phyloP scores from a whole-genome alignment of 768 basidiomycete species.

The Auricularia cornea region DNA sequence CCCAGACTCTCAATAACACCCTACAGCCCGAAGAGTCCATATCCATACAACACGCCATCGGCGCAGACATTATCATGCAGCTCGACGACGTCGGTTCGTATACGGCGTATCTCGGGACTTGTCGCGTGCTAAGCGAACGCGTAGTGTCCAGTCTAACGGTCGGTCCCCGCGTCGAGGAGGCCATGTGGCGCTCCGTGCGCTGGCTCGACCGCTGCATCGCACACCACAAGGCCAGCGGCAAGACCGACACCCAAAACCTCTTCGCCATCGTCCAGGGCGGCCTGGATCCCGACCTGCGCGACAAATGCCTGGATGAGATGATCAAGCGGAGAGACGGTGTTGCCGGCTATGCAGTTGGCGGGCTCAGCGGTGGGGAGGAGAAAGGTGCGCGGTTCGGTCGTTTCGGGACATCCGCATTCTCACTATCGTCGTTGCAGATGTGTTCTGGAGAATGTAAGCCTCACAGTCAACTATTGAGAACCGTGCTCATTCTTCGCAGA shows the following conservation, averaged over 20 bases:
- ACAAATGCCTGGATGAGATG: slow-evolving; percentile 77
- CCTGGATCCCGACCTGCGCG: slow-evolving; percentile 59
- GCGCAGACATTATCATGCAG: slow-evolving; percentile 93
- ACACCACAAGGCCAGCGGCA: slow-evolving; percentile 62
- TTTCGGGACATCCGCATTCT: no score
- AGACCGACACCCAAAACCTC: slow-evolving; percentile 61
- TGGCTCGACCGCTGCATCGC: slow-evolving; percentile 88
- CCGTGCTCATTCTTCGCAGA: slow-evolving; percentile 23
- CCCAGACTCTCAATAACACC: not conserved
- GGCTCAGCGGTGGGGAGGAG: slow-evolving; percentile 80
- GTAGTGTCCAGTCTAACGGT: slow-evolving; percentile 72
- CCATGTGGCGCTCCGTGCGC: slow-evolving; percentile 79
- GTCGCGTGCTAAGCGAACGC: slow-evolving; percentile 11
- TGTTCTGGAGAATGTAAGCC: slow-evolving; percentile 77
- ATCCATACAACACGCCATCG: slow-evolving; percentile 81
- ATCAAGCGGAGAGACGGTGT: slow-evolving; percentile 62
- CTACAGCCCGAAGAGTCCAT: slow-evolving; percentile 84
- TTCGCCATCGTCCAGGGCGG: slow-evolving; percentile 93
- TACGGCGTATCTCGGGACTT: not conserved
- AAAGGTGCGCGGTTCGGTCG: slow-evolving; percentile 47
- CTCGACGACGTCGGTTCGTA: slow-evolving; percentile 79
- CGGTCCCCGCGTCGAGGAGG: slow-evolving; percentile 76
- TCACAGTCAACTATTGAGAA: not conserved
- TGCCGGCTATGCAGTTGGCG: slow-evolving; percentile 88
- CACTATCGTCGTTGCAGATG: no score